Base-by-base conservation (phyloP, 108 stramenopile genomes). In the Cyclotella atomus region DNA sequence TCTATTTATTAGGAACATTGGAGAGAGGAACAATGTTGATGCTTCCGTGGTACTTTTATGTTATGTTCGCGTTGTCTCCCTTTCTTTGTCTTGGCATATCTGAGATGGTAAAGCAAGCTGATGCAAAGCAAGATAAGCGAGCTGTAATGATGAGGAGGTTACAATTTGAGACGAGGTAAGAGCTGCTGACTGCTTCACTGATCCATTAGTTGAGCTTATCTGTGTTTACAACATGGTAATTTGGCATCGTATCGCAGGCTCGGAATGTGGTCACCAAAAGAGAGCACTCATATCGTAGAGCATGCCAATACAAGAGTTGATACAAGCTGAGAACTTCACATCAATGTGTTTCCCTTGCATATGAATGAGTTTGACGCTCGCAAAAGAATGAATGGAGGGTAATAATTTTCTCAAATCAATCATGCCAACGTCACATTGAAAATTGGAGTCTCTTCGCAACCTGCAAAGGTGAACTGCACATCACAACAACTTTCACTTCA, bases 141-240 rank as follows among this genome's bases (percentile, higher is more conserved):
- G 91, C 88, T 29, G 92, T 81, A 27, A 93, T 88, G 83, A 79
- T 96, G 66, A 79, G 95, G 23, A 83, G 95, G 15, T 76, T 96
- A 43, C 89, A 92, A 56, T 95, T 95, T 65, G 94, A 95, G 54
- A 95, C 94, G 53, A 77, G 84, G 71, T 77, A 82, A 57, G 86
- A 72, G 21, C 59, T 63, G 3, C 30, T 23, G 30, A n/a, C n/a
- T 41, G 25, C 20, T 12, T 33, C 20, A 3, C 2, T 5, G 6
- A 20, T 68, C 47, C 24, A 0, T 52, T 44, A 33, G 5, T 49
- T 41, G 38, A 12, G 12, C 38, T 41, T 41, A 41, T 41, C 12
- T 41, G 38, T 9, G 38, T n/a, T 28, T 45, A 41, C 23, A 28
- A n/a, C 0, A 3, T 44, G 49, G 59, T 28, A 4, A 24, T 70